phyloP scores from a whole-genome alignment of 2,329 filamentous ascomycete genomes.

The Xylaria sp. region DNA sequence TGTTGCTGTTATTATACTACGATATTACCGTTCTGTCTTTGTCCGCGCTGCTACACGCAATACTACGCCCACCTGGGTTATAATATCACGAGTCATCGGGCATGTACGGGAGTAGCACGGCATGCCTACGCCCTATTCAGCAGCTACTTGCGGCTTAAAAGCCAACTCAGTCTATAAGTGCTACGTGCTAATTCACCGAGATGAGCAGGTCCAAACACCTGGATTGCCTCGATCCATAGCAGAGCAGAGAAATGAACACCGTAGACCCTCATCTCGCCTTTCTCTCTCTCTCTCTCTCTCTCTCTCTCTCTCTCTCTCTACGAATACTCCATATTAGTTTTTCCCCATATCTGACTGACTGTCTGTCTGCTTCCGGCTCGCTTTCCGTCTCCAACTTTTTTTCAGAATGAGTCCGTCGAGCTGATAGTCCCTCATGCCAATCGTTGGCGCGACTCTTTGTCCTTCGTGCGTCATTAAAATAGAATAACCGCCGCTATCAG shows the following conservation, averaged over 20 bases:
- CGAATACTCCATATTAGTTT: too few species aligned
- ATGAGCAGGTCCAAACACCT: background rate
- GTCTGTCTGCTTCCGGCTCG: background rate
- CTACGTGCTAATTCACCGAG: background rate
- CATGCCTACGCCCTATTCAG: background rate
- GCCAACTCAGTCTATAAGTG: background rate
- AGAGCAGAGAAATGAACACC: background rate
- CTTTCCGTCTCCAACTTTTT: background rate
- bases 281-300: background rate
- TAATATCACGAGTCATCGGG: too few species aligned
- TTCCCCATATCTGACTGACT: background rate
- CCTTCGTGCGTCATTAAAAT: background rate
- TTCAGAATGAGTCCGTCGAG: background rate
- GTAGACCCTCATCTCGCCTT: background rate
- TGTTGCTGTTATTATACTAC: background rate
- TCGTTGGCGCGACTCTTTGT: background rate
- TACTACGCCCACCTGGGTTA: too few species aligned
- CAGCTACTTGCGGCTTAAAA: background rate
- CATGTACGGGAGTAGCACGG: background rate
- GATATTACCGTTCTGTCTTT: too few species aligned
- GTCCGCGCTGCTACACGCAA: too few species aligned
- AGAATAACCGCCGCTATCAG: conserved; percentile 1
- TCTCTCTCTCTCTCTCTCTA: background rate
- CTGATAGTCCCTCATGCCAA: background rate
- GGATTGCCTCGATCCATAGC: background rate